Conservation (phyloP, 208 protist genomes). For the Acanthamoeba culbertsoni region DNA sequence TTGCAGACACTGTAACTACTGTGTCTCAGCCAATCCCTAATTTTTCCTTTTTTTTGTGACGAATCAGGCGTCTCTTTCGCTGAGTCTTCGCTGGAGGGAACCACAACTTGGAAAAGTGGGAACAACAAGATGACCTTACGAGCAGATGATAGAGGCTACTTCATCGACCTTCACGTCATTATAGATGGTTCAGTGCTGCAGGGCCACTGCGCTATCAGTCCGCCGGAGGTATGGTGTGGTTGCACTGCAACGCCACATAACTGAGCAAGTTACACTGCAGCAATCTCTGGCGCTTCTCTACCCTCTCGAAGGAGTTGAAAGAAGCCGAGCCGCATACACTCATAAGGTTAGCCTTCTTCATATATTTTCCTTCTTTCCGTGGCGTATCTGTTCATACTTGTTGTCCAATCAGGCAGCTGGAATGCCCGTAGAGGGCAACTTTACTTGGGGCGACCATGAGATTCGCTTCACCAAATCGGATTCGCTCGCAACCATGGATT, state of each 20-base stretch:
- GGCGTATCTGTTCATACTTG: background rate
- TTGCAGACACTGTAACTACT: background rate
- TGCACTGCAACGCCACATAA: no score
- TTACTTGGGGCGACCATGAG: background rate
- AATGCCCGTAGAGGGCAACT: background rate
- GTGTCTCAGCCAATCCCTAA: background rate
- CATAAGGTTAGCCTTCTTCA: background rate
- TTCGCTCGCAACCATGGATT: constrained; percentile 28
- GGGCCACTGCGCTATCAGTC: background rate
- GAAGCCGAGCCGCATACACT: background rate
- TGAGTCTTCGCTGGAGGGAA: background rate
- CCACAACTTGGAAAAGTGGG: background rate
- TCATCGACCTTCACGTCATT: background rate
- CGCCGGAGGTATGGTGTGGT: background rate
- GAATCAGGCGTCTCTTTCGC: background rate
- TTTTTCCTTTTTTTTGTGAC: background rate
- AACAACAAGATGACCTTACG: background rate
- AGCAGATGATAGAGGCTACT: background rate
- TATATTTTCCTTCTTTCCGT: background rate
- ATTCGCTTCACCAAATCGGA: background rate
- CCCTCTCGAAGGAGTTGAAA: background rate
- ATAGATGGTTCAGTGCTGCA: background rate
- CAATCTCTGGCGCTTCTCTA: constrained; percentile 8
- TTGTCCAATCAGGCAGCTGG: background rate
- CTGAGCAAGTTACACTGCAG: background rate